Base-by-base conservation (phyloP, 2,329 filamentous ascomycete genomes). In the Penicillium sp. region DNA sequence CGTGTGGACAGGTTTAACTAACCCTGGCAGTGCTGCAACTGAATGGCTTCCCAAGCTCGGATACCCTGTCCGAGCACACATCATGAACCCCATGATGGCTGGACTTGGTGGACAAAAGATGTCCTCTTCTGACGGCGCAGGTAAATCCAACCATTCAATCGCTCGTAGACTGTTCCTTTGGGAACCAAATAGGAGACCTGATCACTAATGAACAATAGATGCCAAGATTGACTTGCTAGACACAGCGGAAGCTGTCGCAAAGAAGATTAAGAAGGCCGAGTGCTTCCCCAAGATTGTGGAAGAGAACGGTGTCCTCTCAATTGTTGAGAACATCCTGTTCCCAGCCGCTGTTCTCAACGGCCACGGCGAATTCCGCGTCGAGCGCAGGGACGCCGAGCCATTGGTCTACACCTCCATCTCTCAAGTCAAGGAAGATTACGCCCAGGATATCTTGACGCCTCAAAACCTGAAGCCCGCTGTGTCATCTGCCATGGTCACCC, bases 11-110 rank as follows among this genome's bases (percentile, higher is more conserved):
- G 8, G 24, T 8, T 27, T 27, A 27, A 27, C 24, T 27, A 27
- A 27, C 24, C 8, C 24, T 27, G 1, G 6, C 5, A 27, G 24
- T 27, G 64, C 92, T 3, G 92, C 93, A 4, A 89, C 88, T 61
- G 93, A 97, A 63, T 88, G 88, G 76, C 77, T 97, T 29, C 91
- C 92, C 11, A 91, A 88, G 74, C 78, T 99, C 45, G 92, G 91
- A 47, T 97, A 96, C 81, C 85, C 85, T 63, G 85, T 72, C 76
- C 76, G 90, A 67, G 81, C 89, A 67, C 86, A 91, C 73, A 66
- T 92, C 52, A 88, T 92, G 81, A 92, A 92, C 74, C 86, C 91
- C 18, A 96, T 97, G 89, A 89, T 97, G 16, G 88, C 92, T 0
- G 93, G 94, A 38, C 79, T 97, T 10, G 80, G 83, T 61, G 87